phyloP scores from a whole-genome alignment of 2,329 filamentous ascomycete species.

The Aphanocladium album region DNA sequence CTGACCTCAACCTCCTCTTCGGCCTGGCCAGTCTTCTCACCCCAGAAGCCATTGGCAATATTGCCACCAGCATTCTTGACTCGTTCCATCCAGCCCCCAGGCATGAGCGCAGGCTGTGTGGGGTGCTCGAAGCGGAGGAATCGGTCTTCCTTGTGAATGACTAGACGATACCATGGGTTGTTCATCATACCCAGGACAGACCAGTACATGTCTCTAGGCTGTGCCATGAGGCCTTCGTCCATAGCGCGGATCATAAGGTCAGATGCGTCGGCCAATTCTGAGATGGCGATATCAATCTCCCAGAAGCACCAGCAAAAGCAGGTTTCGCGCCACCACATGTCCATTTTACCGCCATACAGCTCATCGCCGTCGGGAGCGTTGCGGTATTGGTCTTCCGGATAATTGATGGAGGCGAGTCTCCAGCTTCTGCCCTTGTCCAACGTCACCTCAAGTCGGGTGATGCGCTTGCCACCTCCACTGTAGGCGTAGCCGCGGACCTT shows the following conservation, averaged over 20 bases:
- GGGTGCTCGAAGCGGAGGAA: conserved; percentile 79
- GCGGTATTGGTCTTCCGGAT: conserved; percentile 82
- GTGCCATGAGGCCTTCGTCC: conserved; percentile 83
- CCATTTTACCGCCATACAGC: conserved; percentile 72
- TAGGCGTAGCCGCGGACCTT: conserved; percentile 79
- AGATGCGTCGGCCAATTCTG: conserved; percentile 57
- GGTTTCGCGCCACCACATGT: conserved; percentile 76
- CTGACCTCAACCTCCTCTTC: conserved; percentile 33
- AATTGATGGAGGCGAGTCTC: conserved; percentile 70
- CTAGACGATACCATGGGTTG: conserved; percentile 85
- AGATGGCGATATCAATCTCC: conserved; percentile 67
- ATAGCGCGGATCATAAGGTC: conserved; percentile 79
- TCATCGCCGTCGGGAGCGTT: conserved; percentile 49
- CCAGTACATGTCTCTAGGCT: conserved; percentile 95
- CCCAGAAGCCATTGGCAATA: conserved; percentile 80
- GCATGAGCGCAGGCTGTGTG: conserved; percentile 70
- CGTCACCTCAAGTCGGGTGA: conserved; percentile 78
- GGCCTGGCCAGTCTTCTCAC: conserved; percentile 62
- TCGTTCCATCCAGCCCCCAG: conserved; percentile 89
- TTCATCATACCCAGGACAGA: conserved; percentile 97
- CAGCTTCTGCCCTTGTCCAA: conserved; percentile 78
- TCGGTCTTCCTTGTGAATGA: conserved; percentile 62
- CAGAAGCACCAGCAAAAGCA: conserved; percentile 94
- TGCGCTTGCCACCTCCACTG: conserved; percentile 74
- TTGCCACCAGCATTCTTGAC: conserved; percentile 80